Conservation (phyloP, 495 filamentous ascomycete genomes). For the Hypoxylon intermedium region DNA sequence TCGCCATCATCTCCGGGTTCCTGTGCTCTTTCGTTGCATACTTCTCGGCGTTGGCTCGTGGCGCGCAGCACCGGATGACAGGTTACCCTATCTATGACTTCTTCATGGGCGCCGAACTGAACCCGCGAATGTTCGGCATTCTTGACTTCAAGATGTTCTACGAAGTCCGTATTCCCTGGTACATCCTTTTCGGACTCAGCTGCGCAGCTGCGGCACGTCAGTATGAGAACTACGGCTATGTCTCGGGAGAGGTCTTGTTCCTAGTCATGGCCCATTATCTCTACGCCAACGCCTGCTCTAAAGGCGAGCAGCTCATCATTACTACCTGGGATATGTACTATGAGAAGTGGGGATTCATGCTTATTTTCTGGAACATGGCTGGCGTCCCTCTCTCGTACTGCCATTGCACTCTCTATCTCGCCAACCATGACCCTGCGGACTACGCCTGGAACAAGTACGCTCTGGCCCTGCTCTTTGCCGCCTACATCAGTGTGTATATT, state of each 20-base stretch:
- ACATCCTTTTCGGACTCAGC: slow-evolving; percentile 82
- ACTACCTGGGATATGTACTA: slow-evolving; percentile 99
- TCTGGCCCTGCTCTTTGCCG: slow-evolving; percentile 67
- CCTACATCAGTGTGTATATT: slow-evolving; percentile 89
- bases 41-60: slow-evolving; percentile 78
- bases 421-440: slow-evolving; percentile 80
- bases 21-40: slow-evolving; percentile 82
- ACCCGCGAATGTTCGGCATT: slow-evolving; percentile 91
- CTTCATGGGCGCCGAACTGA: slow-evolving; percentile 98
- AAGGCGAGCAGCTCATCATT: slow-evolving; percentile 92
- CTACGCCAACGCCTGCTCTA: slow-evolving; percentile 95
- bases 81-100: slow-evolving; percentile 93
- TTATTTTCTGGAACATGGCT: slow-evolving; percentile 99
- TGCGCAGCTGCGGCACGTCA: slow-evolving; percentile 82
- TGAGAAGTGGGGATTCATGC: slow-evolving; percentile 99
- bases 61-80: slow-evolving; percentile 88
- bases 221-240: slow-evolving; percentile 89
- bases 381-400: slow-evolving; percentile 96
- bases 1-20: slow-evolving; percentile 89
- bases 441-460: slow-evolving; percentile 80
- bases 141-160: slow-evolving; percentile 99
- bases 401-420: slow-evolving; percentile 94
- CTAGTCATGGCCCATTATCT: slow-evolving; percentile 91
- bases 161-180: slow-evolving; percentile 97
- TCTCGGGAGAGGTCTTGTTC: slow-evolving; percentile 88